Conservation (phyloP, 2,329 filamentous ascomycete genomes). For the Rhynchosporium agropyri region DNA sequence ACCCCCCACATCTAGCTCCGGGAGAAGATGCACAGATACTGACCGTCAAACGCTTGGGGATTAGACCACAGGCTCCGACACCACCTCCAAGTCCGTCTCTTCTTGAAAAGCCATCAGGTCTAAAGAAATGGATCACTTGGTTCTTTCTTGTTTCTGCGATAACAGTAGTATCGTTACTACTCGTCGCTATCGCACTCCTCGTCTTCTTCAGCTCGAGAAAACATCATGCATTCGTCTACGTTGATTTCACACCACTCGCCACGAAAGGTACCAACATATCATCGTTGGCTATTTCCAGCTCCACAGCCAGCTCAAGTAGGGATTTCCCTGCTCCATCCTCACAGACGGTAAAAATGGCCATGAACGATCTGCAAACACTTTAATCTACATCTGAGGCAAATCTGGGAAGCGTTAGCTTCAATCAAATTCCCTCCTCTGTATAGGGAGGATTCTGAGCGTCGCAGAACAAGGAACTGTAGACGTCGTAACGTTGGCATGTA, state of each 20-base stretch:
- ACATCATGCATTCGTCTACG: not conserved
- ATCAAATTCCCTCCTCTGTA: too few species aligned
- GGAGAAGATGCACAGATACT: not conserved
- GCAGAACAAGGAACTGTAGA: too few species aligned
- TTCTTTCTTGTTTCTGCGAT: not conserved
- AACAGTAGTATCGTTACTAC: not conserved
- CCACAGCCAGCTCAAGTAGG: not conserved
- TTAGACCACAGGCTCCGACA: not conserved
- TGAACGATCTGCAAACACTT: not conserved
- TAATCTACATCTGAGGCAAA: not conserved
- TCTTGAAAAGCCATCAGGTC: not conserved
- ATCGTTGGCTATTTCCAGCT: not conserved
- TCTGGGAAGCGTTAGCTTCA: too few species aligned
- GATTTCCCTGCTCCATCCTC: not conserved
- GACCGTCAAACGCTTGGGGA: not conserved
- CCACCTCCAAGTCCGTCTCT: constrained; percentile 7
- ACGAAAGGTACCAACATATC: not conserved
- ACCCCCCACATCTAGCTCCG: constrained; percentile 10
- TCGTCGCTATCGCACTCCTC: not conserved
- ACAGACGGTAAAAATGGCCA: not conserved
- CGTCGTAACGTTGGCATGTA: too few species aligned
- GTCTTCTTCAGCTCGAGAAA: not conserved
- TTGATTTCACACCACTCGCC: not conserved
- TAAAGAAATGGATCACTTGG: constrained; percentile 2
- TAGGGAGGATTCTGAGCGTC: too few species aligned